Conservation (phyloP, 768 basidiomycete species). For the Tulasnella sp. region DNA sequence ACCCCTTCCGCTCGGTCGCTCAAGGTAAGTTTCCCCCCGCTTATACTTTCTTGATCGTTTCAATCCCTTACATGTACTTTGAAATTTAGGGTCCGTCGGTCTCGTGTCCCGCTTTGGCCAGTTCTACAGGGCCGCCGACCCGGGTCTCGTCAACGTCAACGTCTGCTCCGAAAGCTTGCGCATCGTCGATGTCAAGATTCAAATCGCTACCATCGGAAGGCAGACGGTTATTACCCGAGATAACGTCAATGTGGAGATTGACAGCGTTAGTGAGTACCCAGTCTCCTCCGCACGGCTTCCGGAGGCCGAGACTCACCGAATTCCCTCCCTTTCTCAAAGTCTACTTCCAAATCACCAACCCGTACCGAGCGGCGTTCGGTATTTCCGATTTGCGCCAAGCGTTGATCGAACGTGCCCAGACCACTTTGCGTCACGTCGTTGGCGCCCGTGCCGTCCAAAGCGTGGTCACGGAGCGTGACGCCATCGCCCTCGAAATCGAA, state of each 20-base stretch:
- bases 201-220: slow-evolving; percentile 76
- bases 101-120: slow-evolving; percentile 90
- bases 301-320: neutral
- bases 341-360: slow-evolving; percentile 60
- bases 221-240: slow-evolving; percentile 83
- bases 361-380: slow-evolving; percentile 78
- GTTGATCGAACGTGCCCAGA: slow-evolving; percentile 80
- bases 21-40: slow-evolving; percentile 13
- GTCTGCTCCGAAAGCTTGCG: slow-evolving; percentile 88
- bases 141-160: slow-evolving; percentile 86
- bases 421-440: slow-evolving; percentile 95
- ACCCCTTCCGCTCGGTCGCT: slow-evolving; percentile 55
- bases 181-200: slow-evolving; percentile 47
- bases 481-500: slow-evolving; percentile 93
- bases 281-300: neutral
- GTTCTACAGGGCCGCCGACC: slow-evolving; percentile 92
- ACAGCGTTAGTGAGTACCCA: slow-evolving; percentile 25
- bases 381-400: slow-evolving; percentile 86
- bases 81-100: slow-evolving; percentile 73
- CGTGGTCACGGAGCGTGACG: slow-evolving; percentile 95
- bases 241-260: slow-evolving; percentile 69
- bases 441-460: slow-evolving; percentile 92
- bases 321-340: slow-evolving; percentile 47
- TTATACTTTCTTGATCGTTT: neutral
- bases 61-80: neutral